Evolutionary conservation across 768 basidiomycete genomes (phyloP), one percentile per base, ranked within the genome.

Genomic region (Pleurotus tuber-regium): DNA sequence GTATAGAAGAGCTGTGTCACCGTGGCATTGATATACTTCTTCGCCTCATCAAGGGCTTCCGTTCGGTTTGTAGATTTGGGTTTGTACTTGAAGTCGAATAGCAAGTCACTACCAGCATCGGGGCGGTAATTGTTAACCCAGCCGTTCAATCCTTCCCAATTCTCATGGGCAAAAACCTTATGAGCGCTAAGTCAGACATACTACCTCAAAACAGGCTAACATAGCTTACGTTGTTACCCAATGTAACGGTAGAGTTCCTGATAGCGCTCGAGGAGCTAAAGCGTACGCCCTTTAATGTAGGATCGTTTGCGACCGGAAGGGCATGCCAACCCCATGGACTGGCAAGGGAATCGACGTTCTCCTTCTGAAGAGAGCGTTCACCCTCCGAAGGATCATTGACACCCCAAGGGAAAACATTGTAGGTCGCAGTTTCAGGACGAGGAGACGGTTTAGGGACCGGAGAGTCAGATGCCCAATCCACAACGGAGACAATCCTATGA

Each of bases 321-420:
- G 86, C 64, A 63, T 99, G 96, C 96, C 96, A 99, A 3, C 96
- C 96, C 39, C 79, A 75, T 11, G 96, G 96, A 42, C 88, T 89
- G 4, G 95, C 93, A 6, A 86, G 66, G 0, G 64, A 62, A 64
- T 99, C 96, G 56, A 80, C 83, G 59, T 83, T 84, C 72, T 89
- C 85, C 61, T 79, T 78, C 54, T 75, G 70, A 4, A 79, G 25
- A 6, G 70, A 54, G 23, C 88, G 78, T 56, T 84, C 74, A 28
- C 87, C 94, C 51, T 79, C 80, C 0, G 69, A 60, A 0, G 95
- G 95, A 61, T 98, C 95, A 54, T 98, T 97, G 54, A 86, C 61
- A 18, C 94, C 92, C 83, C 86, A 92, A 1, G 72, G 63, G 67
- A 86, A 92, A 54, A 94, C 80, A 42, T 84, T 76, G 71, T 93